Evolutionary conservation across 2,329 filamentous ascomycete genomes (phyloP).

Genomic region (Elsinoe fawcettii): DNA sequence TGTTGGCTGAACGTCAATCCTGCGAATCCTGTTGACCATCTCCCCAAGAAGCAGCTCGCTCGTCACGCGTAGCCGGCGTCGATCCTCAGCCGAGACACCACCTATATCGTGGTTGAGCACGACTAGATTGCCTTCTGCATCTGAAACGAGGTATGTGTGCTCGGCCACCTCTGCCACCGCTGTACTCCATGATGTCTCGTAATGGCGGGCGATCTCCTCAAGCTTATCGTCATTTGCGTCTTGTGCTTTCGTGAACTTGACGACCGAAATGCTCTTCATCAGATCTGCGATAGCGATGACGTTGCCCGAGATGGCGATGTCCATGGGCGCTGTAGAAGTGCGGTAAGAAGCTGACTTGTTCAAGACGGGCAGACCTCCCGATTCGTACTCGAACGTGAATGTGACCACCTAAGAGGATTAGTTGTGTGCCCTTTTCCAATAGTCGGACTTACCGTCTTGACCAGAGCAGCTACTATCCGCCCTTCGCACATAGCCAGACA

Average conservation of each 20-base stretch:
- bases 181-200: constrained; percentile 74
- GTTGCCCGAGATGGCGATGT: constrained; percentile 65
- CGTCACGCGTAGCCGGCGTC: constrained; percentile 60
- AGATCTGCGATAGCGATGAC: constrained; percentile 80
- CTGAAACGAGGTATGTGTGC: constrained; percentile 72
- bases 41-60: constrained; percentile 83
- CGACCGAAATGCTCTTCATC: constrained; percentile 82
- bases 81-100: constrained; percentile 68
- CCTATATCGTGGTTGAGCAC: constrained; percentile 66
- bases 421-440: neutral
- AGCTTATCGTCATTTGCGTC: constrained; percentile 51
- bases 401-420: constrained; percentile 45
- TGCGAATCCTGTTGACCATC: constrained; percentile 82
- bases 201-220: constrained; percentile 69
- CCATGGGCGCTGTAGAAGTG: constrained; percentile 75
- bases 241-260: constrained; percentile 60
- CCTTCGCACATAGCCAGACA: constrained; percentile 67
- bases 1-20: constrained; percentile 59
- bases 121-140: constrained; percentile 80
- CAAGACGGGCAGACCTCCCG: constrained; percentile 49
- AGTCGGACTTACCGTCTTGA: constrained; percentile 63
- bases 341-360: constrained; percentile 68
- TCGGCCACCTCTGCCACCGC: constrained; percentile 64
- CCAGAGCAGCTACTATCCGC: constrained; percentile 76
- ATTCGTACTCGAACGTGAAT: constrained; percentile 49